A percentile compares a stretch with the other conserved stretches of the same genome.
Conservation (phyloP, 495 filamentous ascomycete genomes). For the Cercophora scortea region DNA sequence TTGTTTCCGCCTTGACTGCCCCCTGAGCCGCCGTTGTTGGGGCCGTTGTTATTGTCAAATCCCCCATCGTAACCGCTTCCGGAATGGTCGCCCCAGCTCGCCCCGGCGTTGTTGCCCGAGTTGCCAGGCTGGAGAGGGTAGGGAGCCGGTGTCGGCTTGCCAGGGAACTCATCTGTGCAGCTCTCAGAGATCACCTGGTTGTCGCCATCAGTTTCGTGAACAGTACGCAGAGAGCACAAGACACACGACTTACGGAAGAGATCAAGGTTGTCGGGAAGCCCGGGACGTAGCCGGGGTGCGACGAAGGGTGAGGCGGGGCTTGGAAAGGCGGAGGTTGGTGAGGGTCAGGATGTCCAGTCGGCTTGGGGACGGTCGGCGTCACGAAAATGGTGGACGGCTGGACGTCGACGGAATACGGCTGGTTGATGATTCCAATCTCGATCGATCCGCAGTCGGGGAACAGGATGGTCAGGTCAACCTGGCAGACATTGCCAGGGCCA, state of each 20-base stretch:
- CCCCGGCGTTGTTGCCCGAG: too few relatives aligned
- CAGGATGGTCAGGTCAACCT: conserved; percentile 6
- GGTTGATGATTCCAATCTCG: conserved; percentile 1
- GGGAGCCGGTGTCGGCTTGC: too few relatives aligned
- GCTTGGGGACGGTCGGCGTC: conserved; percentile 1
- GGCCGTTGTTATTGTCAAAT: too few relatives aligned
- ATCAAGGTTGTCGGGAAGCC: neutral
- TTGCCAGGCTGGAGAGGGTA: too few relatives aligned
- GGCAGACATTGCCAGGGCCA: conserved; percentile 8
- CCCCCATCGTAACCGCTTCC: too few relatives aligned
- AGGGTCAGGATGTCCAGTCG: neutral
- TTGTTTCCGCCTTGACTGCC: too few relatives aligned
- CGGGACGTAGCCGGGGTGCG: neutral
- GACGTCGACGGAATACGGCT: conserved; percentile 1
- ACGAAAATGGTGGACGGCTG: conserved; percentile 8
- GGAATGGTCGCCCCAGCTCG: too few relatives aligned
- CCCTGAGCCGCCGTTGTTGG: too few relatives aligned
- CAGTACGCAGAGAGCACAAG: neutral
- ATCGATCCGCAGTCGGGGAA: conserved; percentile 8
- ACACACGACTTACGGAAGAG: neutral
- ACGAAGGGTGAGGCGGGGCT: neutral
- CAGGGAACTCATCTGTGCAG: neutral
- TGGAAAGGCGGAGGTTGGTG: neutral
- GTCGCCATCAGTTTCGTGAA: neutral
- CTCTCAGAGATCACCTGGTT: neutral